These are phyloP conservation scores for Lathyrus tuberosus DNA, from an alignment of 306 rosid species.

Conservation along the genomic window DNA sequence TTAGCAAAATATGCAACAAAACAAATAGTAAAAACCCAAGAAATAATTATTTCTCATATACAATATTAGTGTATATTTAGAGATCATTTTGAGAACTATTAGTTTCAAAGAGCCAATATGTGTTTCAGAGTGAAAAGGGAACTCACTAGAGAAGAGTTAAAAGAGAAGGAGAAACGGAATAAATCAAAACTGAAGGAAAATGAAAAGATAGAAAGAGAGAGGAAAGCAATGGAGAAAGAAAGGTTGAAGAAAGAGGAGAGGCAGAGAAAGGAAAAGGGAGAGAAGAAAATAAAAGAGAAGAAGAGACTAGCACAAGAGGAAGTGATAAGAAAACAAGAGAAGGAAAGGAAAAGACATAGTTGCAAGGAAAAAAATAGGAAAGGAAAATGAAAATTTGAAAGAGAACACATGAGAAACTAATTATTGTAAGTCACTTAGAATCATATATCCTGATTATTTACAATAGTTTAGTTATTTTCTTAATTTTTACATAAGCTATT, in stretches of 20 bases:
- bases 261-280: background rate
- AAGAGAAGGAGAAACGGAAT: conserved; percentile 47
- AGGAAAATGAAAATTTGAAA: conserved; percentile 15
- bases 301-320: background rate
- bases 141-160: conserved; percentile 47
- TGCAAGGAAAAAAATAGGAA: conserved; percentile 27
- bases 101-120: conserved; percentile 36
- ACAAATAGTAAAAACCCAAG: background rate
- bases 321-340: background rate
- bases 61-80: too few species aligned
- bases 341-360: background rate
- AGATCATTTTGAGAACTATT: background rate
- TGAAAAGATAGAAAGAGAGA: conserved; percentile 33
- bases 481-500: too few species aligned
- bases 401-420: background rate
- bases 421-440: too few species aligned
- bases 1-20: background rate
- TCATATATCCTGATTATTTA: too few species aligned
- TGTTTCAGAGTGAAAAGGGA: conserved; percentile 54
- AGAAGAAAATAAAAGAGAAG: background rate
- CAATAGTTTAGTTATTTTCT: too few species aligned
- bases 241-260: conserved; percentile 4
- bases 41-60: background rate
- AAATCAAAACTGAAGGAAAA: conserved; percentile 34
- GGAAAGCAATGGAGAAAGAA: conserved; percentile 31